Evolutionary conservation across 768 basidiomycete genomes (phyloP).

Genomic region (Amanita rubescens): DNA sequence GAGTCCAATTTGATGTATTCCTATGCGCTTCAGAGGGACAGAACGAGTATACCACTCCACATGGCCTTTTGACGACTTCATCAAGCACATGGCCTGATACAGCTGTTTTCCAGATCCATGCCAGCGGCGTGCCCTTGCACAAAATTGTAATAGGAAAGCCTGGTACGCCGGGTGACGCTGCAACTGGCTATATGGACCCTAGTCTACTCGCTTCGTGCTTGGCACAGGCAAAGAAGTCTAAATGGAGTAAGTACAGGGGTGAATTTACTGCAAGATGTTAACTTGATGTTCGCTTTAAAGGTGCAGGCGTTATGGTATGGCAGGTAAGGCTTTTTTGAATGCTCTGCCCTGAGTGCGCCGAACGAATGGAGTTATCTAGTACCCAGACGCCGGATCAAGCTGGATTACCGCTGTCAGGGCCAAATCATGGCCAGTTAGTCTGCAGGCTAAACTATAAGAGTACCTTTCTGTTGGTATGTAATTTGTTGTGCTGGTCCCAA

Average conservation of each 20-base stretch:
- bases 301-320: not conserved
- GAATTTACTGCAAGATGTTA: not conserved
- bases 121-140: slow-evolving; percentile 37
- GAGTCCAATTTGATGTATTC: not conserved
- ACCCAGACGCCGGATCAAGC: not conserved
- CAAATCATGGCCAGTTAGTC: not conserved
- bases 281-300: not conserved
- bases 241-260: slow-evolving; percentile 41
- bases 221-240: slow-evolving; percentile 37
- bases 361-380: not conserved
- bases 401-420: not conserved
- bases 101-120: slow-evolving; percentile 42
- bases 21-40: slow-evolving; percentile 33
- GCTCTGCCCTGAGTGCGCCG: not conserved
- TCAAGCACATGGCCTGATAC: slow-evolving; percentile 47
- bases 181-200: slow-evolving; percentile 45
- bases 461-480: not conserved
- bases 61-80: slow-evolving; percentile 42
- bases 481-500: not conserved
- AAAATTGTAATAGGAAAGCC: slow-evolving; percentile 69
- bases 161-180: slow-evolving; percentile 31
- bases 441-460: not conserved
- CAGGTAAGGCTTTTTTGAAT: not conserved
- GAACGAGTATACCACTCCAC: slow-evolving; percentile 46
- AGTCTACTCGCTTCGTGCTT: slow-evolving; percentile 46